Evolutionary conservation across 306 rosid genomes (phyloP).

Genomic region (Luffa aegyptiaca): DNA sequence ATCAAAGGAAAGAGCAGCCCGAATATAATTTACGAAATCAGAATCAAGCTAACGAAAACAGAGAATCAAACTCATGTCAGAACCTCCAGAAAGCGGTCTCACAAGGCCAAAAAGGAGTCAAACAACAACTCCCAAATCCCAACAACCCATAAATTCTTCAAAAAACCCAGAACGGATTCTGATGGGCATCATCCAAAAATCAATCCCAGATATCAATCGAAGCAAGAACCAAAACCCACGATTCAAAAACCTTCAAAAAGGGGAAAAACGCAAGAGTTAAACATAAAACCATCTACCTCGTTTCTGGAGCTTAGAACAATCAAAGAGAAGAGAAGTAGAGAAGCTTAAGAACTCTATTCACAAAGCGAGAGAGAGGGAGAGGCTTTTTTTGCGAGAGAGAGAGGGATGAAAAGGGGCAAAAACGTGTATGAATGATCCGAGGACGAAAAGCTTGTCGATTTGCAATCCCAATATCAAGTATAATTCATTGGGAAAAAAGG

Average conservation of each 20-base stretch:
- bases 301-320: background rate
- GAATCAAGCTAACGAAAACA: background rate
- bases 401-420: slow-evolving; percentile 7
- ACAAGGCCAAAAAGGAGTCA: background rate
- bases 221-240: background rate
- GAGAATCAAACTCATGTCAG: slow-evolving; percentile 1
- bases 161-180: background rate
- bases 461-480: slow-evolving; percentile 14
- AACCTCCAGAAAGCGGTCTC: background rate
- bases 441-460: slow-evolving; percentile 10
- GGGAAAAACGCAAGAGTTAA: background rate
- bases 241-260: background rate
- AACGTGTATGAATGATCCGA: slow-evolving; percentile 36
- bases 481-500: background rate
- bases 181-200: background rate
- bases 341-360: background rate
- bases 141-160: background rate
- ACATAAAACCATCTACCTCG: background rate
- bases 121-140: background rate
- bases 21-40: background rate
- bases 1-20: background rate
- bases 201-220: slow-evolving; percentile 1
- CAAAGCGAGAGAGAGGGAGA: background rate
- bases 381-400: slow-evolving; percentile 5
- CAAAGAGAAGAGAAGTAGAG: slow-evolving; percentile 15